Evolutionary conservation across 1,284 basidiomycete genomes (phyloP).

Genomic region (Austroboletus rostrupii): DNA sequence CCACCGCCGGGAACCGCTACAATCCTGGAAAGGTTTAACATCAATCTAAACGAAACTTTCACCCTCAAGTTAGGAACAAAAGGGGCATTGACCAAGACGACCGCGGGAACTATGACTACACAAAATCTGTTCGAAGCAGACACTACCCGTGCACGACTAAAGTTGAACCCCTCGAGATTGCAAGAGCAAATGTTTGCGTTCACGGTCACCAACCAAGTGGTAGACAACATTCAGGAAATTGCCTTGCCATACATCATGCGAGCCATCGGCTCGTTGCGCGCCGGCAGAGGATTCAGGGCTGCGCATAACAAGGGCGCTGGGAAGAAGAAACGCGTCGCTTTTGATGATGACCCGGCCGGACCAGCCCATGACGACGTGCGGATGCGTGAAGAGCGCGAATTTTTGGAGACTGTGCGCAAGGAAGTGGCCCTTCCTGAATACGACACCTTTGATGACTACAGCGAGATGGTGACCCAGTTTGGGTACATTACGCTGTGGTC

Average conservation of each 20-base stretch:
- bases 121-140: conserved; percentile 50
- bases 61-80: conserved; percentile 14
- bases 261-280: conserved; percentile 50
- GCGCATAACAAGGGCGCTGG: conserved; percentile 27
- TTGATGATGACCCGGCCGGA: conserved; percentile 56
- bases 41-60: conserved; percentile 25
- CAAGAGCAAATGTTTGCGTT: conserved; percentile 94
- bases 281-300: conserved; percentile 33
- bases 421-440: conserved; percentile 85
- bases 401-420: conserved; percentile 71
- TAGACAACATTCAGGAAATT: conserved; percentile 81
- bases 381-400: conserved; percentile 62
- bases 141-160: conserved; percentile 44
- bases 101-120: conserved; percentile 2
- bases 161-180: conserved; percentile 67
- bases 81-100: conserved; percentile 15
- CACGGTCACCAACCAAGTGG: conserved; percentile 87
- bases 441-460: conserved; percentile 79
- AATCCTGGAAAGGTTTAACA: conserved; percentile 22
- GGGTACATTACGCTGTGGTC: conserved; percentile 92
- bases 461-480: conserved; percentile 95
- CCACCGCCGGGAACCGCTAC: conserved; percentile 13
- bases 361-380: conserved; percentile 44
- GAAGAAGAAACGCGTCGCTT: conserved; percentile 68
- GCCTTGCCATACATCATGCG: conserved; percentile 80